Percentiles rank a stretch among this genome's conserved stretches.
Conservation (phyloP, 2,329 filamentous ascomycete genomes). For the Blastomyces gilchristii region DNA sequence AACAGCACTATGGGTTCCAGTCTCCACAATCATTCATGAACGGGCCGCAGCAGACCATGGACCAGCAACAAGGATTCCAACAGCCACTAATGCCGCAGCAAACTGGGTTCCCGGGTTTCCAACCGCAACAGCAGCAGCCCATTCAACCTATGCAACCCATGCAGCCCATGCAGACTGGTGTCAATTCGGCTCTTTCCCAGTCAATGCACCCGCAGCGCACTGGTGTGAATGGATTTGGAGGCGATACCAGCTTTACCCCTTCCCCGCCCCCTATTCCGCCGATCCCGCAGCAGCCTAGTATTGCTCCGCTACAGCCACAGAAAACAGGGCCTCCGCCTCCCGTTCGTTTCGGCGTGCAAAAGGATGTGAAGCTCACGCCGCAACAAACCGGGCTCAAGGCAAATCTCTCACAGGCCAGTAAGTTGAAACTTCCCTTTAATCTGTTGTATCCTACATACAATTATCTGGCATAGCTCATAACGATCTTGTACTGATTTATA, state of each 20-base stretch:
- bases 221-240: slow-evolving; percentile 42
- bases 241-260: slow-evolving; percentile 39
- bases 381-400: slow-evolving; percentile 84
- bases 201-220: slow-evolving; percentile 40
- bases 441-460: slow-evolving; percentile 4
- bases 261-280: slow-evolving; percentile 46
- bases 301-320: slow-evolving; percentile 59
- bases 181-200: slow-evolving; percentile 28
- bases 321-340: slow-evolving; percentile 78
- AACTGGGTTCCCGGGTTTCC: slow-evolving; percentile 35
- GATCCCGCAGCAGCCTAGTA: slow-evolving; percentile 48
- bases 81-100: slow-evolving; percentile 41
- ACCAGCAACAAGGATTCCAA: slow-evolving; percentile 40
- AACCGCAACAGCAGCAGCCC: slow-evolving; percentile 30
- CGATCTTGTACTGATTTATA: not conserved
- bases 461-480: not conserved
- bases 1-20: slow-evolving; percentile 38
- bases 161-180: slow-evolving; percentile 41
- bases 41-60: slow-evolving; percentile 41
- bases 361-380: slow-evolving; percentile 60
- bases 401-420: slow-evolving; percentile 91
- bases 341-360: slow-evolving; percentile 74
- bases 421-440: slow-evolving; percentile 40
- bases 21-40: slow-evolving; percentile 28
- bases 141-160: slow-evolving; percentile 37